A percentile compares a stretch with the other conserved stretches of the same genome.
phyloP scores from a whole-genome alignment of 257 asterid genomes.

The Salvia rosmarinus region DNA sequence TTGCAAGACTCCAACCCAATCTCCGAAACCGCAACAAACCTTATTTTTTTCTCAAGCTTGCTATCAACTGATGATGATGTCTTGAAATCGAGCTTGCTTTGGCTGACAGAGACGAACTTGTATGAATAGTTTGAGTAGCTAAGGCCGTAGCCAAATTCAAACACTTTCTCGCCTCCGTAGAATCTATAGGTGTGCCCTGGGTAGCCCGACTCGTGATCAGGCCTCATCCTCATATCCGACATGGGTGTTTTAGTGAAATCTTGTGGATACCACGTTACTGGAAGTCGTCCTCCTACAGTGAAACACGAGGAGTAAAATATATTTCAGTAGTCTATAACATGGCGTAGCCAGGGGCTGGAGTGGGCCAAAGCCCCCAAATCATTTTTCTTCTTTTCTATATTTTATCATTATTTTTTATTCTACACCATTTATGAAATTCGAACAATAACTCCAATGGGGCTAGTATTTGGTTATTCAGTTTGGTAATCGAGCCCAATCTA shows the following conservation, averaged over 20 bases:
- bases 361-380: no score
- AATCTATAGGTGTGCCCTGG: constrained; percentile 70
- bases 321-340: no score
- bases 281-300: constrained; percentile 61
- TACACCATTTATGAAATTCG: no score
- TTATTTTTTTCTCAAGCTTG: background rate
- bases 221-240: constrained; percentile 76
- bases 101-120: constrained; percentile 42
- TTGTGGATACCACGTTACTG: constrained; percentile 73
- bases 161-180: constrained; percentile 59
- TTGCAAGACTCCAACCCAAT: constrained; percentile 29
- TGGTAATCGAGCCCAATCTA: no score
- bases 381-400: no score
- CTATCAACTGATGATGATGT: background rate
- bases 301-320: background rate
- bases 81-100: constrained; percentile 41
- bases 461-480: no score
- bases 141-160: constrained; percentile 69
- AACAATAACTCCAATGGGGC: no score
- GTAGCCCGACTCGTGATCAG: constrained; percentile 51
- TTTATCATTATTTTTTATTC: no score
- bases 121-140: constrained; percentile 67
- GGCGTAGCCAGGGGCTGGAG: no score
- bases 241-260: constrained; percentile 57
- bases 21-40: constrained; percentile 14